A percentile compares a stretch with the other conserved stretches of the same genome.
Evolutionary conservation across 768 basidiomycete genomes (phyloP).

Genomic region (Suillus subaureus): DNA sequence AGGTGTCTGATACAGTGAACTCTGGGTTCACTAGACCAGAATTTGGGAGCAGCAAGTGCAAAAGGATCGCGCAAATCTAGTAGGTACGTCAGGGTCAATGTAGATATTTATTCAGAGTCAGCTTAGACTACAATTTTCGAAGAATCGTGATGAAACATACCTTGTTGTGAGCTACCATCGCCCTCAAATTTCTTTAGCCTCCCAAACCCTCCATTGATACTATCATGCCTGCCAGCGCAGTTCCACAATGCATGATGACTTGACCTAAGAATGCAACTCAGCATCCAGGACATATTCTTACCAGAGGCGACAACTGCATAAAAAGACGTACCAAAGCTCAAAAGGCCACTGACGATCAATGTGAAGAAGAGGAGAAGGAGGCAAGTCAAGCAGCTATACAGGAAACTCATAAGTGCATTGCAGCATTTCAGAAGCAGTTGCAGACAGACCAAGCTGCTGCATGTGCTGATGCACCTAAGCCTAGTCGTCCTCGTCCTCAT

Average conservation of each 20-base stretch:
- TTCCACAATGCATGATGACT: too few relatives aligned
- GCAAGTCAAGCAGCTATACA: background rate
- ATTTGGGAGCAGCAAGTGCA: too few relatives aligned
- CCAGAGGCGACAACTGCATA: too few relatives aligned
- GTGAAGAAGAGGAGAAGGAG: background rate
- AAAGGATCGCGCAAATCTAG: background rate
- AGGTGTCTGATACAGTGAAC: background rate
- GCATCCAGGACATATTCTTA: background rate
- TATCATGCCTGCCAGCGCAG: too few relatives aligned
- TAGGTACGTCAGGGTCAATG: background rate
- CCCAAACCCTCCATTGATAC: background rate
- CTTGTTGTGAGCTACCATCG: background rate
- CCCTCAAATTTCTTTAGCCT: background rate
- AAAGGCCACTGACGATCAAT: background rate
- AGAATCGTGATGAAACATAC: background rate
- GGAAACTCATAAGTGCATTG: background rate
- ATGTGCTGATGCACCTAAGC: background rate
- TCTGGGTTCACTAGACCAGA: too few relatives aligned
- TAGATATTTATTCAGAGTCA: background rate
- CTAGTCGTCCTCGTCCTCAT: background rate
- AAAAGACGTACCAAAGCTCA: background rate
- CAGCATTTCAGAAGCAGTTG: background rate
- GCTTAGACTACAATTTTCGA: background rate
- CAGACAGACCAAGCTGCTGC: background rate
- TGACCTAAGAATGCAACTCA: background rate